Evolutionary conservation across 2,329 filamentous ascomycete species (phyloP), one percentile per base, ranked within the genome.

Genomic region (Sphaerulina vaccinii): DNA sequence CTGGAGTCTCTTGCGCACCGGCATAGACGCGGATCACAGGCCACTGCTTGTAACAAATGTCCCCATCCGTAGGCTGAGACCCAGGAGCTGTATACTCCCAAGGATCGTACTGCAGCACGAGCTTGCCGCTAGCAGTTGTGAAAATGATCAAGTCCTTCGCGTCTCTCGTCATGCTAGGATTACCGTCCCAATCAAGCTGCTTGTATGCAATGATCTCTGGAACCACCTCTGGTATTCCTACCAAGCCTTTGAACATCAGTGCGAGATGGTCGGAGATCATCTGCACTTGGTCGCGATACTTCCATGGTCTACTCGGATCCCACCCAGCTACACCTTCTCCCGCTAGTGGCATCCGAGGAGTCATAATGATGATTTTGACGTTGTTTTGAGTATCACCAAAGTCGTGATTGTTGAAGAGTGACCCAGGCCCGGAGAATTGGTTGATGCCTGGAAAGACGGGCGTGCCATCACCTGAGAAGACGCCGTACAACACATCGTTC

Each of bases 51-150:
- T 40, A 36, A 32, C 52, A 51, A 21, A 21, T 22, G 10, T 40
- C 27, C 11, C 38, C 49, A 38, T 42, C 16, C 16, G 23, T 8
- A 37, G 41, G 37, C 11, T 16, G 38, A 1, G 39, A 23, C 18
- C 22, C 38, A 5, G 22, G 24, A 6, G 44, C 24, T 16, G 41
- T 5, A 15, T 42, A 46, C 15, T 50, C 32, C 11, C 29, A 21
- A 3, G 46, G 49, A 35, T 48, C 44, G 41, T 52, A 55, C 44
- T 52, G 44, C 7, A 55, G 22, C n/a, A 55, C 33, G 7, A 52
- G 22, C 24, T 49, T 52, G 8, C 53, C 53, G 16, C 35, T 38
- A 10, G 49, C 53, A 2, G 53, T 49, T 1, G 13, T 48, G 21
- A 40, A n/a, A n/a, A n/a, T n/a, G n/a, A n/a, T n/a, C n/a, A n/a